Conservation (phyloP, 2,329 filamentous ascomycete species). For the Colletotrichum aenigma region DNA sequence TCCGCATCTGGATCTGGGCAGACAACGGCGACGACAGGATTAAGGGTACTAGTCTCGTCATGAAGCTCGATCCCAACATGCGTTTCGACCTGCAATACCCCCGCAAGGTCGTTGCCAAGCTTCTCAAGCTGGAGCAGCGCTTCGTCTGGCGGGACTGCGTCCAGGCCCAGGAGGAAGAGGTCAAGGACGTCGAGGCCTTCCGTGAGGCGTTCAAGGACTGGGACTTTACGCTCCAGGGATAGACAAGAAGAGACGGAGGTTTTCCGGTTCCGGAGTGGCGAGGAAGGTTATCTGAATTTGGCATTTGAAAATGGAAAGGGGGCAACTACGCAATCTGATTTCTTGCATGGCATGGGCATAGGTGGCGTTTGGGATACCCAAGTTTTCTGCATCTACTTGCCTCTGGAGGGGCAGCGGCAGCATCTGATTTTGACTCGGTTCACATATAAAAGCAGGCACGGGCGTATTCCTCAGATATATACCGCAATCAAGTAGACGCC, state of each 20-base stretch:
- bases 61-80: conserved; percentile 73
- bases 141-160: conserved; percentile 84
- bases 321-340: not conserved
- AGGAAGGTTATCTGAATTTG: not conserved
- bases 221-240: conserved; percentile 71
- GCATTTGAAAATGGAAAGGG: not conserved
- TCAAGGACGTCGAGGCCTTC: conserved; percentile 76
- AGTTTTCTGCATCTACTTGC: conserved; percentile 8
- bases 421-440: not conserved
- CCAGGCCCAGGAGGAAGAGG: conserved; percentile 80
- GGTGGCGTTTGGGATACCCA: conserved; percentile 19
- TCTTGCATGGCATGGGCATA: conserved; percentile 5
- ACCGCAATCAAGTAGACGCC: not conserved
- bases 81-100: conserved; percentile 93
- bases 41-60: conserved; percentile 72
- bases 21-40: conserved; percentile 58
- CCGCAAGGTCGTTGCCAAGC: conserved; percentile 83
- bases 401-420: not conserved
- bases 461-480: not conserved
- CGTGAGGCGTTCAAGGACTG: conserved; percentile 82
- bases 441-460: not conserved
- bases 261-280: not conserved
- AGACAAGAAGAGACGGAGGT: too few species aligned
- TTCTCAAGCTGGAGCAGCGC: conserved; percentile 80
- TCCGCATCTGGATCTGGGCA: conserved; percentile 82